Evolutionary conservation across 106 monocot species (phyloP), one percentile per base, ranked within the genome.

Genomic region (Apostasia ramifera): DNA sequence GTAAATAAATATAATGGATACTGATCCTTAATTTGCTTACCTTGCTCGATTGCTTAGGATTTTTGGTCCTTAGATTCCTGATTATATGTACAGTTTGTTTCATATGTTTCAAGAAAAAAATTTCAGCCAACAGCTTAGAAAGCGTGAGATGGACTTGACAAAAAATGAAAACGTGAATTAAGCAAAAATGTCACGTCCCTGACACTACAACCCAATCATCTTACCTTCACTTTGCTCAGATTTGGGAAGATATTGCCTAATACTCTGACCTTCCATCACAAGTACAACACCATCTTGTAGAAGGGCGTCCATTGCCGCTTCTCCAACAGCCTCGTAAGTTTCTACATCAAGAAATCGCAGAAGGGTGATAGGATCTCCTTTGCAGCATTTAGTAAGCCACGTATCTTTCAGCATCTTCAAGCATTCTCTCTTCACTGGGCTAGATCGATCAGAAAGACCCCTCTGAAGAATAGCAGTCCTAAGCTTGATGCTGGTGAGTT

Each of bases 321-420:
- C 93, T 45, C 98, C 98, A 76, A 93, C 83, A 50, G 75, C 78
- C 67, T 98, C 98, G 74, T 93, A 98, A 44, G 93, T 93, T 81
- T 98, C 98, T 11, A 98, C 93, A 79, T 98, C 92, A 55, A 98
- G 81, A 82, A 66, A 85, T 60, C 85, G 79, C 48, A 98, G 70
- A 59, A 98, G 85, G 26, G 62, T 55, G 73, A 98, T 64, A 26
- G 71, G 74, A 77, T 98, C 90, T 58, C 85, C 82, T 61, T 66
- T 66, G 60, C 93, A 93, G 54, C 73, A 85, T 66, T 90, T 90
- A 10, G 54, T 59, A 67, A 98, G 81, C 98, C 98, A 98, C 59
- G 87, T 85, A 58, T 98, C 90, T 65, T 87, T 93, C 69, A 98
- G 72, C 93, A 98, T 93, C 67, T 81, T 93, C 40, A 90, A 56